Base-by-base conservation (phyloP, 2,329 filamentous ascomycete genomes). In the Nannizziopsis arthrosporioides region DNA sequence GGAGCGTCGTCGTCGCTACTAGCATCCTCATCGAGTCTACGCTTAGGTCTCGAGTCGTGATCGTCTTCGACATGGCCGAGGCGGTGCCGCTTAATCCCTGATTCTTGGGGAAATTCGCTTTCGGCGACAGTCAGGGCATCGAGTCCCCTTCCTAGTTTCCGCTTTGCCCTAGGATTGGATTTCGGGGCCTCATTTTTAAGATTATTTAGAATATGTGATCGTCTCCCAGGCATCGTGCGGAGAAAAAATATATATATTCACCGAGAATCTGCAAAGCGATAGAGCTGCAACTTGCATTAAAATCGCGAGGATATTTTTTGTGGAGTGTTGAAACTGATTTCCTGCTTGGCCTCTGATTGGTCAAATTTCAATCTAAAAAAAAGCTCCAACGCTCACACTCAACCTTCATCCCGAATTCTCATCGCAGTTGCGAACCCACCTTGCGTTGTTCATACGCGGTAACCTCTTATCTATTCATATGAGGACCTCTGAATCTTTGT, bases 71-170 rank as follows among this genome's bases (percentile, higher is more conserved):
- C 22, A 27, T 77, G 73, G 38, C 80, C 80, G 8, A 83, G 67
- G 19, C 81, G 73, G 62, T 75, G 73, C 51, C 70, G 69, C 53
- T 73, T 71, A 40, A 81, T 68, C 56, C 74, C 77, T 6, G 68
- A 52, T 50, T 69, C 70, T 14, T 75, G 72, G 3, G 75, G 72
- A 53, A 72, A 68, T 53, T 78, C 65, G 52, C 73, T 67, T 51
- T 77, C 73, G n/a, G 81, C 81, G 56, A 81, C 80, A 19, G 81
- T 69, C 54, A 81, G 77, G 17, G 81, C 81, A 63, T 84, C 73
- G 34, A 80, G 68, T 7, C 69, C 70, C 50, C 76, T 72, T 55
- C 56, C 58, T 35, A 55, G 58, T 42, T 66, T 64, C 51, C 67
- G 67, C 54, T 78, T 80, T 43, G 68, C 68, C 19, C 37, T 18